phyloP scores from a whole-genome alignment of 2,329 filamentous ascomycete genomes.

The Fusarium burgessii region DNA sequence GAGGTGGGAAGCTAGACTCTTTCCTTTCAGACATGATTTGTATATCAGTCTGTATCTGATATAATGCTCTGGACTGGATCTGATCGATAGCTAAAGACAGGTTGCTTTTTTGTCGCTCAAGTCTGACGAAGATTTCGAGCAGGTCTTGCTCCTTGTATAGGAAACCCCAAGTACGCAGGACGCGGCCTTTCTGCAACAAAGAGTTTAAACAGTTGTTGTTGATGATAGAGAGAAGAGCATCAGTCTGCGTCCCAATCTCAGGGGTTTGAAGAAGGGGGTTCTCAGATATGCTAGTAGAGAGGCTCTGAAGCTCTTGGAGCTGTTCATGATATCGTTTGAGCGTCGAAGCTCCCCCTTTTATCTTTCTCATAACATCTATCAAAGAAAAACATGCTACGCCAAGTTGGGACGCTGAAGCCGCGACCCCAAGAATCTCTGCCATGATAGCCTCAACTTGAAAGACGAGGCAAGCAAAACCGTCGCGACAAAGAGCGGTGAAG shows the following conservation, averaged over 20 bases:
- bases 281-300: conserved; percentile 33
- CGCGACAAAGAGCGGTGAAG: conserved; percentile 23
- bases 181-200: not conserved
- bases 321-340: conserved; percentile 37
- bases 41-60: conserved; percentile 38
- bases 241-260: conserved; percentile 28
- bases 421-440: conserved; percentile 42
- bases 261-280: conserved; percentile 43
- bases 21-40: not conserved
- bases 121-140: conserved; percentile 20
- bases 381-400: conserved; percentile 24
- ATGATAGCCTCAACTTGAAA: conserved; percentile 14
- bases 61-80: conserved; percentile 55
- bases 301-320: conserved; percentile 34
- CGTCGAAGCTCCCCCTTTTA: conserved; percentile 37
- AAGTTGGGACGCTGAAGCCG: conserved; percentile 38
- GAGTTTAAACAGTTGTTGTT: conserved; percentile 17
- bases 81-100: conserved; percentile 22
- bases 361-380: conserved; percentile 36
- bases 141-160: conserved; percentile 23
- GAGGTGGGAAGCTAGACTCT: no score
- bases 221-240: conserved; percentile 27
- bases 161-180: conserved; percentile 2
- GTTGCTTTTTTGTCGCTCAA: conserved; percentile 37
- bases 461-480: conserved; percentile 4